Evolutionary conservation across 2,329 filamentous ascomycete species (phyloP), one percentile per base, ranked within the genome.

Genomic region (Cladosporium austrohemisphaericum): DNA sequence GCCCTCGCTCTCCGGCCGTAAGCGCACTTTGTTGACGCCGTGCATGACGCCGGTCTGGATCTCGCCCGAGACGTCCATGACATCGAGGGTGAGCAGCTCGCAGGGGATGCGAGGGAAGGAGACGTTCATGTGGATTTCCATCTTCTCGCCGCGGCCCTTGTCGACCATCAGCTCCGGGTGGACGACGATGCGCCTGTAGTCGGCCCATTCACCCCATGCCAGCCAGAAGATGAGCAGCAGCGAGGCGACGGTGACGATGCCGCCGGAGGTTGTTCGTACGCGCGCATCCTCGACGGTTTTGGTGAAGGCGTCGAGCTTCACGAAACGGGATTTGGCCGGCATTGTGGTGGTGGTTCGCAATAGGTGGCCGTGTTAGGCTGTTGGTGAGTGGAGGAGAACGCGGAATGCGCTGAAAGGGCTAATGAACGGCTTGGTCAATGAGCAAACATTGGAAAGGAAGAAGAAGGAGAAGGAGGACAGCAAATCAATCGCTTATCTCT

Each of bases 271-370:
- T 3, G 52, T 68, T 63, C 94, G 86, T 67, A 98, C 83, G 62
- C 93, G 83, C 58, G 94, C 93, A 82, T 98, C 93, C 70, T 98
- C 93, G 60, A 98, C 93, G 10, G 93, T 98, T 74, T 98, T 98
- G 44, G 92, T 95, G 69, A 98, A 98, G 78, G 93, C 93, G 72
- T 98, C 93, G 57, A 98, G 88, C 80, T 86, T 85, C 52, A 88
- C 95, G 68, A 98, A 96, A 70, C 93, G 85, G 60, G 89, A 95
- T 76, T 95, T 95, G 65, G 85, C 74, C 58, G 91, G 77, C 93
- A 97, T 97, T 29, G 47, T 50, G 37, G 3, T 11, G 14, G 29
- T 16, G n/a, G 23, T 29, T 13, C n/a, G n/a, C n/a, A n/a, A n/a
- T 16, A 18, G 31, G 25, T 31, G 20, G 43, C 8, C 16, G 23